Percentiles rank a stretch among this genome's conserved stretches.
Evolutionary conservation across 495 filamentous ascomycete species (phyloP).

Genomic region (Articulospora tetracladia): DNA sequence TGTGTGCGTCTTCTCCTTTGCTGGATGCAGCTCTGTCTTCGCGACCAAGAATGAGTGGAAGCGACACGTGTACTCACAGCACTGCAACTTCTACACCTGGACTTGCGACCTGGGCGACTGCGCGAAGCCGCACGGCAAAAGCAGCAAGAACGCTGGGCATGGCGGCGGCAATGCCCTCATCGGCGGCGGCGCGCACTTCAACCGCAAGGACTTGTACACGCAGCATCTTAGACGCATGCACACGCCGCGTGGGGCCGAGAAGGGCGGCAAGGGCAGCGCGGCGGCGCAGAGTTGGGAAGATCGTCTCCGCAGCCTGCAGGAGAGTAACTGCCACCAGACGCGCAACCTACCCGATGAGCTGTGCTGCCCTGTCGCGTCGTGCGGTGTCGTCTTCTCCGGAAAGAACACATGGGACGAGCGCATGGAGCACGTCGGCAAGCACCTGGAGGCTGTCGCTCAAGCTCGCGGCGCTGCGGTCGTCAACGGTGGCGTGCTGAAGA

Average conservation of each 20-base stretch:
- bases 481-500: neutral
- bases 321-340: conserved; percentile 54
- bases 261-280: neutral
- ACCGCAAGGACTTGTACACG: conserved; percentile 92
- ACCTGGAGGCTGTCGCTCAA: conserved; percentile 54
- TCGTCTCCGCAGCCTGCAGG: conserved; percentile 44
- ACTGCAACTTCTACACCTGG: conserved; percentile 75
- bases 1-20: conserved; percentile 71
- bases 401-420: conserved; percentile 69
- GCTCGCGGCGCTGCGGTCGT: conserved; percentile 15
- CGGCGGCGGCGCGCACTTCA: conserved; percentile 41
- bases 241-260: conserved; percentile 44
- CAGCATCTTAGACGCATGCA: conserved; percentile 96
- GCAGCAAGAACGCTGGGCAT: neutral
- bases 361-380: conserved; percentile 59
- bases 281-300: conserved; percentile 21
- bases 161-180: too few species aligned
- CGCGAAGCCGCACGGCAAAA: conserved; percentile 28
- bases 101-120: conserved; percentile 68
- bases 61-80: conserved; percentile 77
- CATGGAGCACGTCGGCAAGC: conserved; percentile 89
- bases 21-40: conserved; percentile 71
- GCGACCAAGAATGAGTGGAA: conserved; percentile 91
- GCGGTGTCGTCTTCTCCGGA: conserved; percentile 56
- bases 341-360: conserved; percentile 59